Conservation (phyloP, 164 flowering plant species). For the Santalum album region DNA sequence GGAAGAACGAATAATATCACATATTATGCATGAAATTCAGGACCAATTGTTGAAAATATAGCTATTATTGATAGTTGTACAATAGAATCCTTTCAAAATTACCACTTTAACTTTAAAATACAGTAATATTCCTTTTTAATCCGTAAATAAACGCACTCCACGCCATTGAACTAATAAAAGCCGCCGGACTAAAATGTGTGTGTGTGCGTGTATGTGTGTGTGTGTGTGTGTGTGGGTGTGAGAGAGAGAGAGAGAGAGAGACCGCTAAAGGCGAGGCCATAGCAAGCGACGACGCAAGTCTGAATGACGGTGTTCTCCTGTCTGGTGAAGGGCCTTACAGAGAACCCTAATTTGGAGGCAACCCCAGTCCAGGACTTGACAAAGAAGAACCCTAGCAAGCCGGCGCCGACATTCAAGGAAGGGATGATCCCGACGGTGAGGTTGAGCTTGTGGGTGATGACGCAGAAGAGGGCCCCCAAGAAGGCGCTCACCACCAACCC, state of each 20-base stretch:
- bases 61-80: no score
- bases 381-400: conserved; percentile 78
- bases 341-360: conserved; percentile 45
- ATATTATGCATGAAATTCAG: no score
- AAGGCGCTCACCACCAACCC: conserved; percentile 63
- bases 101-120: no score
- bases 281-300: conserved; percentile 92
- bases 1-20: no score
- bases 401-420: conserved; percentile 80
- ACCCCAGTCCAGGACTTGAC: conserved; percentile 73
- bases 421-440: conserved; percentile 87
- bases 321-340: conserved; percentile 48
- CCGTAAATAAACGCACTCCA: no score
- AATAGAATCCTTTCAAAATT: no score
- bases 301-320: conserved; percentile 94
- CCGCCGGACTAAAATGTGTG: no score
- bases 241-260: conserved; percentile 1
- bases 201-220: no score
- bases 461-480: conserved; percentile 65
- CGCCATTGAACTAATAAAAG: no score
- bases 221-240: no score
- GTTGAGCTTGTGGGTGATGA: conserved; percentile 87
- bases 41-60: no score
- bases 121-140: no score
- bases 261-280: conserved; percentile 90